These are phyloP conservation scores for Botrytis byssoidea DNA, from an alignment of 2,329 filamentous ascomycete genomes.

Conservation along the genomic window DNA sequence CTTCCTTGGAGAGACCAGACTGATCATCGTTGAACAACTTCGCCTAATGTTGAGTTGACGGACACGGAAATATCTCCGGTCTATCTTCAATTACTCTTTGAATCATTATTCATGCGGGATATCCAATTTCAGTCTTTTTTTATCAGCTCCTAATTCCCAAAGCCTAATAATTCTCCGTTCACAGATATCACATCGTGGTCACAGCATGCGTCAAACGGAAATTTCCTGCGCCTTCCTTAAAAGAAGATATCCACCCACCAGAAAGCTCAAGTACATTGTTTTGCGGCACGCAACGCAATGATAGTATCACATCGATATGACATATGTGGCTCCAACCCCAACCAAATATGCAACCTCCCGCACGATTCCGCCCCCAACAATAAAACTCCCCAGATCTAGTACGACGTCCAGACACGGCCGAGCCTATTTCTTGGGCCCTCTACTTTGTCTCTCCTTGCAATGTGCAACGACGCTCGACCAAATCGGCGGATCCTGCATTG, in stretches of 20 bases:
- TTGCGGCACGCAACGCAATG: not conserved
- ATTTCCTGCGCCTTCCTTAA: not conserved
- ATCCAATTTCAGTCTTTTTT: not conserved
- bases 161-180: constrained; percentile 6
- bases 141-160: not conserved
- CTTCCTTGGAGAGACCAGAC: not conserved
- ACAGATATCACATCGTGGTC: constrained; percentile 14
- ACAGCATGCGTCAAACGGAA: constrained; percentile 18
- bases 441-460: constrained; percentile 16
- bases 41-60: not conserved
- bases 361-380: constrained; percentile 20
- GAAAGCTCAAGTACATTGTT: not conserved
- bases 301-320: constrained; percentile 14
- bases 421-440: constrained; percentile 6
- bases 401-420: constrained; percentile 3
- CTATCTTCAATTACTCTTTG: not conserved
- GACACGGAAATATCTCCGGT: not conserved
- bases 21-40: not conserved
- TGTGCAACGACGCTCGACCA: constrained; percentile 14
- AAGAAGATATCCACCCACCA: not conserved
- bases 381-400: constrained; percentile 12
- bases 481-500: constrained; percentile 16
- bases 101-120: not conserved
- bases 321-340: constrained; percentile 14
- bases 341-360: constrained; percentile 14